Base-by-base conservation (phyloP, 164 flowering plant species). In the Houttuynia cordata region DNA sequence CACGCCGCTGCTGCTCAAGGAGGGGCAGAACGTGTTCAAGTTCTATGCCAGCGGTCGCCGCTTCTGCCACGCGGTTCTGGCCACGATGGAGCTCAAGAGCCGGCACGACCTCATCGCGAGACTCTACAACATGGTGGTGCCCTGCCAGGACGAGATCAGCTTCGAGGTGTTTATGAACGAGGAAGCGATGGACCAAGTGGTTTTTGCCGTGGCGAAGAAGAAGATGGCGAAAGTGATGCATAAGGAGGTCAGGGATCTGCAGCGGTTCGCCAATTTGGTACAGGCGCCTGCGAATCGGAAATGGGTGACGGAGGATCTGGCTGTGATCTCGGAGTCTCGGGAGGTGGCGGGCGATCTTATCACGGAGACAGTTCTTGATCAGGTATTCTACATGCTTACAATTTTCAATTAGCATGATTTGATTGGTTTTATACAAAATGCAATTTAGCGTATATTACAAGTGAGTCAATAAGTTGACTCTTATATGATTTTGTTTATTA, bases 91-190 rank as follows among this genome's bases (percentile, higher is more conserved):
- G 78, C 69, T 94, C 56, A 79, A 88, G 74, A 88, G 95, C 62
- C 62, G 99, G 68, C 99, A 91, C 53, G 99, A 94, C 79, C 71
- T 94, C 82, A 76, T 94, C 23, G 76, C 97, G 1, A 83, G 87
- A 74, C 24, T 91, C 40, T 94, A 78, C 64, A 85, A 88, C 70
- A 23, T 74, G 74, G 69, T 91, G 54, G 86, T 94, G 37, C 95
- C 93, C 1, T 76, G 88, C 60, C 86, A 73, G 68, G 99, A 94
- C 67, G 90, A 83, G 86, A 91, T 94, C 30, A 85, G 74, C 10
- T 78, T 94, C 39, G 96, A 94, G 81, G 97, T 91, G 22, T 94
- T 79, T 58, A 85, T 94, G 97, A 94, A 94, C 58, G 99, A 94
- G 52, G 97, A 94, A 41, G 81, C 87, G 0, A 84, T 93, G 99